Evolutionary conservation across 495 filamentous ascomycete species (phyloP).

Genomic region (Trichoderma asperelloides): DNA sequence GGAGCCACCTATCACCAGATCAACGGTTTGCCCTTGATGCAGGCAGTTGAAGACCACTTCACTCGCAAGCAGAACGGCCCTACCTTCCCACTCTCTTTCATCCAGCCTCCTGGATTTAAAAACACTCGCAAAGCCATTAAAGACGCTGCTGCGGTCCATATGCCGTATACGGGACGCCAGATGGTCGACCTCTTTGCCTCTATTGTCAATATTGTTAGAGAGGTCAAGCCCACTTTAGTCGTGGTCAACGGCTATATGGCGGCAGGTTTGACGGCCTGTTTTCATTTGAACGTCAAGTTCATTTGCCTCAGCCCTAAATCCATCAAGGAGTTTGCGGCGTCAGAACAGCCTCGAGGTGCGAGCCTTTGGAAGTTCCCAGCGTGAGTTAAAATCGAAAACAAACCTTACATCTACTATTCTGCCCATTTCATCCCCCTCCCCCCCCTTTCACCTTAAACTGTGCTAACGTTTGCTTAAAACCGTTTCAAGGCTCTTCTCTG

Average conservation of each 20-base stretch:
- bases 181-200: conserved; percentile 15
- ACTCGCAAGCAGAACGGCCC: background rate
- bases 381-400: conserved; percentile 19
- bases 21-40: background rate
- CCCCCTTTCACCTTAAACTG: background rate
- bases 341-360: conserved; percentile 25
- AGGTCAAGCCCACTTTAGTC: conserved; percentile 32
- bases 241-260: conserved; percentile 44
- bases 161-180: conserved; percentile 12
- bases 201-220: conserved; percentile 21
- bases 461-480: background rate
- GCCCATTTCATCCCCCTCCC: conserved; percentile 9
- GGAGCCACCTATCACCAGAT: background rate
- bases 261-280: conserved; percentile 41
- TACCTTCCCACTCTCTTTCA: background rate
- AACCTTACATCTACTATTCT: background rate
- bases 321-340: conserved; percentile 28
- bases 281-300: conserved; percentile 22
- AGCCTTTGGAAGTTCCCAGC: conserved; percentile 37
- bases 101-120: background rate
- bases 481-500: conserved; percentile 31
- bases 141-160: conserved; percentile 1
- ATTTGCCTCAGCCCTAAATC: conserved; percentile 34
- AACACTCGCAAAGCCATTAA: background rate
- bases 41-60: background rate